phyloP scores from a whole-genome alignment of 164 flowering plant species.

The Aristolochia californica region DNA sequence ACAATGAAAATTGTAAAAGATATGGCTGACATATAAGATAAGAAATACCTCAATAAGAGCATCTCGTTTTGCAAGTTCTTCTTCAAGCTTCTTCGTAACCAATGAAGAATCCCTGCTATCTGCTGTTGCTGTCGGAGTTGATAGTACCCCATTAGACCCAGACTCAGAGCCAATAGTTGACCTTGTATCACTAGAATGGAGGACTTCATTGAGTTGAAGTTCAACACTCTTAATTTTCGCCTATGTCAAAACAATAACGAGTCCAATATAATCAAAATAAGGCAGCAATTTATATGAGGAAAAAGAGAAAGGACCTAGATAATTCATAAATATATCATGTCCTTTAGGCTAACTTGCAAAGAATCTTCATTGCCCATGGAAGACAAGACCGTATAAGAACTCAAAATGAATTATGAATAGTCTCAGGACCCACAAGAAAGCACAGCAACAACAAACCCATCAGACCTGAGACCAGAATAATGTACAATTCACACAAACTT shows the following conservation, averaged over 20 bases:
- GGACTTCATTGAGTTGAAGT: slow-evolving; percentile 49
- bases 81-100: slow-evolving; percentile 83
- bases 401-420: no score
- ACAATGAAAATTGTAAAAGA: no score
- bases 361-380: no score
- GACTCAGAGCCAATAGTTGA: slow-evolving; percentile 31
- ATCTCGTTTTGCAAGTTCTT: slow-evolving; percentile 89
- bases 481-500: neutral
- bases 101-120: slow-evolving; percentile 49
- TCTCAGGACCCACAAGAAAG: neutral
- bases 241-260: slow-evolving; percentile 24
- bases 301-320: neutral
- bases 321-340: no score
- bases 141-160: slow-evolving; percentile 19
- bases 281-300: neutral
- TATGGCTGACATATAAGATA: no score
- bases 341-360: no score
- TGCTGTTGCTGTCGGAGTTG: slow-evolving; percentile 27
- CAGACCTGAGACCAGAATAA: neutral
- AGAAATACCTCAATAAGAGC: slow-evolving; percentile 77
- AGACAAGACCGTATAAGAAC: no score
- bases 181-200: slow-evolving; percentile 32
- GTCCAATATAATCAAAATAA: neutral
- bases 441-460: neutral
- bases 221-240: slow-evolving; percentile 55